Percentiles rank a stretch among this genome's conserved stretches.
Evolutionary conservation across 2,329 filamentous ascomycete species (phyloP).

Genomic region (Colletotrichum navitas): DNA sequence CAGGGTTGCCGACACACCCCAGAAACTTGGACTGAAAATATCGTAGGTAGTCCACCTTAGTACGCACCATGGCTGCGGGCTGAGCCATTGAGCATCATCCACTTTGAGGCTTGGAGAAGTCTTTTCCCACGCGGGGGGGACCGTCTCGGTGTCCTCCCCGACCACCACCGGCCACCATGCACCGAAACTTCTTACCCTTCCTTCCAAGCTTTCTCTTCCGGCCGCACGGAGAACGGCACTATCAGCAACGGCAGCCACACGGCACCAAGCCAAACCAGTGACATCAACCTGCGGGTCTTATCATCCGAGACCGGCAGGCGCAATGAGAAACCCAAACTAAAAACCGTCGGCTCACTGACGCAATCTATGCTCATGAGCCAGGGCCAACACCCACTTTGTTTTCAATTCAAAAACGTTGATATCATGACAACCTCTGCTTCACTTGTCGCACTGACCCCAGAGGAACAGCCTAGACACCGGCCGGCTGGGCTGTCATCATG

Average conservation of each 20-base stretch:
- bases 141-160: conserved; percentile 6
- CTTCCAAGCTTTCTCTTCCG: conserved; percentile 1
- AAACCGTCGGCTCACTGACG: conserved; percentile 22
- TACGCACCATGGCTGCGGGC: neutral
- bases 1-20: conserved; percentile 5
- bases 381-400: no score
- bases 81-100: conserved; percentile 20
- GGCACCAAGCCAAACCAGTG: conserved; percentile 16
- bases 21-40: neutral
- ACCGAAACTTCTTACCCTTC: conserved; percentile 1
- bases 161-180: conserved; percentile 16
- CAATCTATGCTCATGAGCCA: conserved; percentile 7
- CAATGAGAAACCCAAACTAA: conserved; percentile 5
- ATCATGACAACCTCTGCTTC: neutral
- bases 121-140: neutral
- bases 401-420: conserved; percentile 31
- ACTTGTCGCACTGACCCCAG: neutral
- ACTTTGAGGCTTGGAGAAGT: neutral
- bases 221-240: conserved; percentile 16
- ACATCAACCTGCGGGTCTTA: conserved; percentile 30
- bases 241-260: conserved; percentile 28
- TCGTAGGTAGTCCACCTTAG: neutral
- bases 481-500: conserved; percentile 31
- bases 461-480: neutral
- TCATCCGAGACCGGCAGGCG: conserved; percentile 1